A percentile compares a stretch with the other conserved stretches of the same genome.
Evolutionary conservation across 2,329 filamentous ascomycete species (phyloP).

Genomic region (Trichoderma sp.): DNA sequence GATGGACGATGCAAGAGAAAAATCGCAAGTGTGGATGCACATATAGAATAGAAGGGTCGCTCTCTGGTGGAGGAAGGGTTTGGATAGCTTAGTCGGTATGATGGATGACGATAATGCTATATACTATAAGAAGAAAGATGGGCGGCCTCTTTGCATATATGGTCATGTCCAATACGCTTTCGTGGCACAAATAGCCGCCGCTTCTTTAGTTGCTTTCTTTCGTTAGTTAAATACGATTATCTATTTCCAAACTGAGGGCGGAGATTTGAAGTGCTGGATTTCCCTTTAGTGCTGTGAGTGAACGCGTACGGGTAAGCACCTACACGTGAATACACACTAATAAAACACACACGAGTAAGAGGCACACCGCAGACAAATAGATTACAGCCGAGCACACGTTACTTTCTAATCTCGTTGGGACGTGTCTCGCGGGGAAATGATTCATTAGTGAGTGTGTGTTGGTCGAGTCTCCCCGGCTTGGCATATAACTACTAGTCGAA

Average conservation of each 20-base stretch:
- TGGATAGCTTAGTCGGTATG: constrained; percentile 8
- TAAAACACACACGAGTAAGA: neutral
- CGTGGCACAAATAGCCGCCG: neutral
- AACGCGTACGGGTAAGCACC: no score
- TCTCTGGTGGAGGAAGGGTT: constrained; percentile 2
- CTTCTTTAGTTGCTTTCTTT: neutral
- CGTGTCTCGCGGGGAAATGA: neutral
- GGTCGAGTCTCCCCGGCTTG: neutral
- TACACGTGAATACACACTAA: no score
- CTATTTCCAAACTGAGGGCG: neutral
- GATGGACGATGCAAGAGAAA: neutral
- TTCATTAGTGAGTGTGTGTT: neutral
- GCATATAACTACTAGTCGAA: neutral
- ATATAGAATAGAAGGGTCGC: constrained; percentile 9
- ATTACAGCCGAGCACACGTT: neutral
- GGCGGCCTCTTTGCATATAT: neutral
- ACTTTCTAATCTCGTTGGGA: neutral
- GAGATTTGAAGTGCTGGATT: no score
- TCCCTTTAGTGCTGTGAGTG: no score
- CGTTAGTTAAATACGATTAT: neutral
- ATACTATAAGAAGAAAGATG: neutral
- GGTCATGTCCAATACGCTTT: neutral
- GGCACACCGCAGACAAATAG: no score
- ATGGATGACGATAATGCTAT: constrained; percentile 11
- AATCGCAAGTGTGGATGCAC: neutral